Percentiles rank a stretch among this genome's conserved stretches.
These are phyloP conservation scores for Arabidopsis hybrid DNA, from an alignment of 441 rosid genomes.

Conservation along the genomic window DNA sequence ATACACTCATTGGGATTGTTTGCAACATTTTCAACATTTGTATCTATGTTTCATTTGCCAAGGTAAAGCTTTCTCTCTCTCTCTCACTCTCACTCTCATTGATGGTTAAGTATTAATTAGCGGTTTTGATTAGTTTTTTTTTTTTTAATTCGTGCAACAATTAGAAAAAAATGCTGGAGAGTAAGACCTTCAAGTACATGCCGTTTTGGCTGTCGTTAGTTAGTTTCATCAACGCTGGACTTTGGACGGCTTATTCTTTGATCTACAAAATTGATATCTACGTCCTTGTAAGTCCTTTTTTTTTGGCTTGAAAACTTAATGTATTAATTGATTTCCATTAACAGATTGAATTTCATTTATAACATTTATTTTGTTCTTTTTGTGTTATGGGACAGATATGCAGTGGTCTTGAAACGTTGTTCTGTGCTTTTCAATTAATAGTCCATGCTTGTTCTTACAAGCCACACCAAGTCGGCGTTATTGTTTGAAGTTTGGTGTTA, in stretches of 20 bases:
- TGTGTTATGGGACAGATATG: too few species aligned
- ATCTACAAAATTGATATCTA: not conserved
- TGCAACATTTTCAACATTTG: not conserved
- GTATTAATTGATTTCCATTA: too few species aligned
- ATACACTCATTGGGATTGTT: not conserved
- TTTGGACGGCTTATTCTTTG: not conserved
- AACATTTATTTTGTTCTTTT: too few species aligned
- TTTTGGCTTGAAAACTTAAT: not conserved
- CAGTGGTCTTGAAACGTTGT: too few species aligned
- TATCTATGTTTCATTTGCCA: too few species aligned
- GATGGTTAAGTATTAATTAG: not conserved
- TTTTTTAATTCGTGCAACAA: not conserved
- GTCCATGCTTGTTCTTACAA: too few species aligned
- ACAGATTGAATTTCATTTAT: too few species aligned
- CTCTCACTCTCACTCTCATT: not conserved
- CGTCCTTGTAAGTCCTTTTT: not conserved
- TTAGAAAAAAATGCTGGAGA: not conserved
- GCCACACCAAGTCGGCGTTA: too few species aligned
- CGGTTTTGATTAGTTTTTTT: not conserved
- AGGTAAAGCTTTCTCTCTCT: not conserved
- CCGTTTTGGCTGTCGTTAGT: not conserved
- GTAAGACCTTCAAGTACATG: too few species aligned
- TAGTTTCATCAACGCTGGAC: not conserved
- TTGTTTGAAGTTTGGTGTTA: too few species aligned
- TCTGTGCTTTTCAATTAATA: too few species aligned